phyloP scores from a whole-genome alignment of 1,284 basidiomycete genomes.

The Trichosporon sp. region DNA sequence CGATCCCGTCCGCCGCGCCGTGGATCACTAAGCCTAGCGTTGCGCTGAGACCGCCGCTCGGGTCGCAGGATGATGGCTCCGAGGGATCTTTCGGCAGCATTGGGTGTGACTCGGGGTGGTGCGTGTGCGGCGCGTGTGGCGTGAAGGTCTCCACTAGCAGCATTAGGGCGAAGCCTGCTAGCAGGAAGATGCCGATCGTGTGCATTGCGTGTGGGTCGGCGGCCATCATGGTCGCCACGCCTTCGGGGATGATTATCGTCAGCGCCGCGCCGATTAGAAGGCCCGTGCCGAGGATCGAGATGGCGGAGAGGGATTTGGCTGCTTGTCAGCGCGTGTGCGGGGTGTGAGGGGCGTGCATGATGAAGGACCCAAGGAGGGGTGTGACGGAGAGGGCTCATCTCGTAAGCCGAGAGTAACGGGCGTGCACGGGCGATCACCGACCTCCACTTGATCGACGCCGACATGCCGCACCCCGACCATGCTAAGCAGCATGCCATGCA shows the following conservation, averaged over 20 bases:
- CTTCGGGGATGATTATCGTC: conserved; percentile 89
- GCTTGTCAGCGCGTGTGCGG: not conserved
- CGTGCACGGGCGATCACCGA: too few species aligned
- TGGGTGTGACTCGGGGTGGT: conserved; percentile 4
- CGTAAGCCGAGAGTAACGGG: too few species aligned
- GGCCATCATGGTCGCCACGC: conserved; percentile 47
- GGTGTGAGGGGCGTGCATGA: too few species aligned
- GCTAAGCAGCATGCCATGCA: too few species aligned
- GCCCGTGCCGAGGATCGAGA: conserved; percentile 72
- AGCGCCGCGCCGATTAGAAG: conserved; percentile 80
- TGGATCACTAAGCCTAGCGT: conserved; percentile 80
- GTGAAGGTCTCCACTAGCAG: conserved; percentile 53
- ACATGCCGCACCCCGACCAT: too few species aligned
- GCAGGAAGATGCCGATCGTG: conserved; percentile 64
- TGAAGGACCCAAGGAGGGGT: not conserved
- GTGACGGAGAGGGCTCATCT: not conserved
- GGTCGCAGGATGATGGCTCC: conserved; percentile 14
- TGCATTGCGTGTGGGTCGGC: conserved; percentile 47
- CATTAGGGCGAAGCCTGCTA: conserved; percentile 79
- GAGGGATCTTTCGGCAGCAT: conserved; percentile 14
- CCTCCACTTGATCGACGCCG: not conserved
- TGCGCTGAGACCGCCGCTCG: conserved; percentile 55
- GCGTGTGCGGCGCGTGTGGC: conserved; percentile 36
- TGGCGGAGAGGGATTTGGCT: conserved; percentile 57
- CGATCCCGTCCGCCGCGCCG: conserved; percentile 81